A percentile compares a stretch with the other conserved stretches of the same genome.
Evolutionary conservation across 768 basidiomycete species (phyloP).

Genomic region (Lactarius indigo): DNA sequence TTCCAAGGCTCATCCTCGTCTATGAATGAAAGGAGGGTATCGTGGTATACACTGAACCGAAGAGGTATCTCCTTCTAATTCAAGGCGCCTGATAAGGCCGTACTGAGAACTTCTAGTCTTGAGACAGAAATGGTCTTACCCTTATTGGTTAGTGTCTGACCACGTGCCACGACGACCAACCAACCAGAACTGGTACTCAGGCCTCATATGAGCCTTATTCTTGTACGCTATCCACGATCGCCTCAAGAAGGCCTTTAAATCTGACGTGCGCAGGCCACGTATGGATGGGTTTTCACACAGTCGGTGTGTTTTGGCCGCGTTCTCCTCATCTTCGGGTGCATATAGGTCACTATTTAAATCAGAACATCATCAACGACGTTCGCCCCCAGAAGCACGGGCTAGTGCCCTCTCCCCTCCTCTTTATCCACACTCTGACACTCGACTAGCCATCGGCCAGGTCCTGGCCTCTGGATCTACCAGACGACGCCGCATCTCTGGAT

Average conservation of each 20-base stretch:
- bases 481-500: conserved; percentile 44
- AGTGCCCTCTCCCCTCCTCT: not conserved
- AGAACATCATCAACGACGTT: not conserved
- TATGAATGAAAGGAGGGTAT: not conserved
- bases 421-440: not conserved
- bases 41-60: not conserved
- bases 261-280: not conserved
- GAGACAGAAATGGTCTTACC: no score
- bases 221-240: conserved; percentile 6
- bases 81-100: not conserved
- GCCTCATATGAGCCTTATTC: not conserved
- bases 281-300: conserved; percentile 23
- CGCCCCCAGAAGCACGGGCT: not conserved
- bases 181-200: no score
- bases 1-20: not conserved
- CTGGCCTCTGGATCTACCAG: conserved; percentile 34
- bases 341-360: not conserved
- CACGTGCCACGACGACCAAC: not conserved
- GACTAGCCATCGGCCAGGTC: not conserved
- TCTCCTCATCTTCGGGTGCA: not conserved
- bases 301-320: conserved; percentile 13
- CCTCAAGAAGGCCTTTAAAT: not conserved
- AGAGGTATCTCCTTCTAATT: not conserved
- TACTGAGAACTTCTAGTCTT: no score
- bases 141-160: no score